Evolutionary conservation across 2,329 filamentous ascomycete genomes (phyloP).

Genomic region (Blastomyces emzantsi): DNA sequence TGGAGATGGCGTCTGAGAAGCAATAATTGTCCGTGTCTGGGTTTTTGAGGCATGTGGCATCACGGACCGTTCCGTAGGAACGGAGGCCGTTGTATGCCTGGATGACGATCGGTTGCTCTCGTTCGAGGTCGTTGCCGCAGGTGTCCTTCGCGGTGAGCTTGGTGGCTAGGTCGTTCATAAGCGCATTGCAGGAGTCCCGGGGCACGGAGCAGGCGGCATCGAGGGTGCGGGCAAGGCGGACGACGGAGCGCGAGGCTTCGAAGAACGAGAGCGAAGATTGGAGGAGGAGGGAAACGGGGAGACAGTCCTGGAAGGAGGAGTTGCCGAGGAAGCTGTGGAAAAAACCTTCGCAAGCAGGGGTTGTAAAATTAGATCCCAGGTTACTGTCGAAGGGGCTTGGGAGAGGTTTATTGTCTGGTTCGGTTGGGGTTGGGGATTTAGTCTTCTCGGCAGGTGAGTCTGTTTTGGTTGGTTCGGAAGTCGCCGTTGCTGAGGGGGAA

Average conservation of each 20-base stretch:
- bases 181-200: conserved; percentile 52
- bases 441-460: conserved; percentile 8
- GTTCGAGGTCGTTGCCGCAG: conserved; percentile 62
- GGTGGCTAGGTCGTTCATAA: conserved; percentile 56
- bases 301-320: conserved; percentile 60
- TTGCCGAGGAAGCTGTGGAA: conserved; percentile 59
- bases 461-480: conserved; percentile 11
- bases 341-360: conserved; percentile 43
- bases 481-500: conserved; percentile 14
- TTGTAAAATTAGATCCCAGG: conserved; percentile 54
- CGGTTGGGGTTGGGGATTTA: conserved; percentile 13
- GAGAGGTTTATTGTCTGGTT: conserved; percentile 30
- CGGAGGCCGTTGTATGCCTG: conserved; percentile 67
- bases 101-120: conserved; percentile 59
- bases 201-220: conserved; percentile 68
- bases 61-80: conserved; percentile 69
- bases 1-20: conserved; percentile 77
- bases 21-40: conserved; percentile 57
- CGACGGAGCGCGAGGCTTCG: conserved; percentile 59
- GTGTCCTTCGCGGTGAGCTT: conserved; percentile 54
- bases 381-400: conserved; percentile 61
- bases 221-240: conserved; percentile 65
- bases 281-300: conserved; percentile 76
- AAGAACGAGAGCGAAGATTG: conserved; percentile 83
- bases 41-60: conserved; percentile 69